phyloP scores from a whole-genome alignment of 1,139 yeast genomes.

The Candida sp. region DNA sequence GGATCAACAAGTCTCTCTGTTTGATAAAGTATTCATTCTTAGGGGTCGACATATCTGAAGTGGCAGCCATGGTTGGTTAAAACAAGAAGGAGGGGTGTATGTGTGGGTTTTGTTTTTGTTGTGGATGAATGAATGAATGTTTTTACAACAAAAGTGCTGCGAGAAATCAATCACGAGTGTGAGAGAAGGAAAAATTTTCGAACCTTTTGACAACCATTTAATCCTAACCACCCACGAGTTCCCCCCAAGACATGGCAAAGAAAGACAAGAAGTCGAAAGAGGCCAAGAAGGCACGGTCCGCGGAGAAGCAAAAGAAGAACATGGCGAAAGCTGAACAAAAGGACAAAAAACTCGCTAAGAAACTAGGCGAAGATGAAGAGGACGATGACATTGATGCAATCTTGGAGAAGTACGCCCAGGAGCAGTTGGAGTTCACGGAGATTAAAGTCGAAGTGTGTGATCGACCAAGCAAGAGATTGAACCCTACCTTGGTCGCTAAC shows the following conservation, averaged over 20 bases:
- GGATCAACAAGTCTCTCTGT: slow-evolving; percentile 47
- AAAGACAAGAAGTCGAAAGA: slow-evolving; percentile 87
- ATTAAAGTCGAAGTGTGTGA: slow-evolving; percentile 60
- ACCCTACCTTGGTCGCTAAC: slow-evolving; percentile 75
- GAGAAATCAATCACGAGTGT: not conserved
- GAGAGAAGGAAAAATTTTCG: slow-evolving; percentile 3
- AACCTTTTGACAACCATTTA: not conserved
- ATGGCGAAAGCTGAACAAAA: slow-evolving; percentile 74
- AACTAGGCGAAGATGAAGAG: slow-evolving; percentile 79
- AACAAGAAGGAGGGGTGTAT: not conserved
- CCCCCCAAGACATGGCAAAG: slow-evolving; percentile 63
- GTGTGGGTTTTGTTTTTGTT: slow-evolving; percentile 2
- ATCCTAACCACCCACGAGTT: slow-evolving; percentile 1
- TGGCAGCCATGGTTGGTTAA: slow-evolving; percentile 3
- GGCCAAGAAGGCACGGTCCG: slow-evolving; percentile 88
- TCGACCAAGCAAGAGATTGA: slow-evolving; percentile 72
- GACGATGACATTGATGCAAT: slow-evolving; percentile 90
- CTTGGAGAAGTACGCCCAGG: slow-evolving; percentile 74
- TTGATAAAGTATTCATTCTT: slow-evolving; percentile 34
- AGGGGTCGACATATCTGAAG: not conserved
- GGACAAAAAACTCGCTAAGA: slow-evolving; percentile 75
- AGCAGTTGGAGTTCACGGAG: slow-evolving; percentile 80
- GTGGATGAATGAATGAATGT: not conserved
- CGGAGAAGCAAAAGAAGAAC: slow-evolving; percentile 82
- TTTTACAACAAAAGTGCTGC: slow-evolving; percentile 4